Evolutionary conservation across 345 rosid genomes (phyloP), one percentile per base, ranked within the genome.

Genomic region (Salix caprea): DNA sequence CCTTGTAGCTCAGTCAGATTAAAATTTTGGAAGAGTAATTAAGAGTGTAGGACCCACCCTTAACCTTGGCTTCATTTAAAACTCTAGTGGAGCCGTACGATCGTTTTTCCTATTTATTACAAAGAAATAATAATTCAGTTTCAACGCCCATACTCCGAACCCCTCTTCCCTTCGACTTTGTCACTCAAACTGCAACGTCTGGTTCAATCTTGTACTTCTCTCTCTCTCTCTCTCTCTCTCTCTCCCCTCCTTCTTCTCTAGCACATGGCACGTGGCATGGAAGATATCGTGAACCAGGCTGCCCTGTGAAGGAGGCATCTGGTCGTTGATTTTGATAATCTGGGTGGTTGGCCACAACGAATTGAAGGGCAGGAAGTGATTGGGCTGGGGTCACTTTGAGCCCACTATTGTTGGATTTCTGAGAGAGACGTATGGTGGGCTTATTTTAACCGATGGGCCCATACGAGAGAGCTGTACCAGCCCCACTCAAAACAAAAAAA

Each of bases 301-400:
- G 58, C 58, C 58, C n/a, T 50, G n/a, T 9, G 7, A 6, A 6
- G 58, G 6, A 52, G 19, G 58, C n/a, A 52, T 52, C 58, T 56
- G 44, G 21, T 72, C 54, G 23, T 65, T 40, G n/a, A 26, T 60
- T 56, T 32, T 34, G 66, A 68, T 36, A 26, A 4, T 72, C 9
- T 7, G 32, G 58, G 76, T 65, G 18, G 82, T 54, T 65, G 78
- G 81, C 26, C 21, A 28, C 30, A 23, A 42, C 34, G 39, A 66
- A 48, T 48, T 71, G 9, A 23, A 68, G 64, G 76, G 73, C 46
- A 62, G 30, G 26, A 26, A 52, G 69, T 78, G 5, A 82, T 76
- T 76, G 82, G 85, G 79, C 78, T 72, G 68, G 60, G 75, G 74
- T 44, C 74, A 65, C 71, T 26, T 48, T 69, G 75, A 80, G 82